Conservation (phyloP, 495 filamentous ascomycete species). For the Neurospora terricola region DNA sequence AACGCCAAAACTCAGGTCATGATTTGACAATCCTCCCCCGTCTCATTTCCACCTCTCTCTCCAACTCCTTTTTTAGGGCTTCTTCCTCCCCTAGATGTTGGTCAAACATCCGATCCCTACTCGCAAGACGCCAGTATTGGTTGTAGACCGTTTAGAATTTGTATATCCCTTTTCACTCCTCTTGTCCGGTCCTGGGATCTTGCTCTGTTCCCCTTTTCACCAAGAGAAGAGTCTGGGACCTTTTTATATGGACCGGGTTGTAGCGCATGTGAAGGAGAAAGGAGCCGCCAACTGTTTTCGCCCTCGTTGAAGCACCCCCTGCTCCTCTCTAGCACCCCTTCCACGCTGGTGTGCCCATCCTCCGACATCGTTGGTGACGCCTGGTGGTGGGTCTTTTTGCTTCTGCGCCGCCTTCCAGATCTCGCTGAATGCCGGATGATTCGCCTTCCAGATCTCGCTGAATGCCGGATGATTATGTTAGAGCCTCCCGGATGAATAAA, state of each 20-base stretch:
- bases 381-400: background rate
- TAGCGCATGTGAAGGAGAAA: background rate
- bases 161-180: background rate
- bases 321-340: background rate
- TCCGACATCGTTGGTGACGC: background rate
- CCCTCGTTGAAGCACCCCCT: background rate
- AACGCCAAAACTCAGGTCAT: background rate
- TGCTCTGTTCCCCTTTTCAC: background rate
- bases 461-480: background rate
- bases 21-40: background rate
- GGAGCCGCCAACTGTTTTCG: background rate
- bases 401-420: too few species aligned
- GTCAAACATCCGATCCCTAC: background rate
- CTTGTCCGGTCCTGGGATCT: background rate
- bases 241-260: background rate
- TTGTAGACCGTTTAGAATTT: background rate
- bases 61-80: background rate
- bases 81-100: background rate
- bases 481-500: constrained; percentile 28
- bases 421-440: background rate
- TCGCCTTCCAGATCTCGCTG: background rate
- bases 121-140: background rate
- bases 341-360: background rate
- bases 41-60: background rate
- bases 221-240: background rate